Percentiles rank a stretch among this genome's conserved stretches.
These are phyloP conservation scores for Leishmania gerbilli DNA, from an alignment of 208 protist species.

Conservation along the genomic window DNA sequence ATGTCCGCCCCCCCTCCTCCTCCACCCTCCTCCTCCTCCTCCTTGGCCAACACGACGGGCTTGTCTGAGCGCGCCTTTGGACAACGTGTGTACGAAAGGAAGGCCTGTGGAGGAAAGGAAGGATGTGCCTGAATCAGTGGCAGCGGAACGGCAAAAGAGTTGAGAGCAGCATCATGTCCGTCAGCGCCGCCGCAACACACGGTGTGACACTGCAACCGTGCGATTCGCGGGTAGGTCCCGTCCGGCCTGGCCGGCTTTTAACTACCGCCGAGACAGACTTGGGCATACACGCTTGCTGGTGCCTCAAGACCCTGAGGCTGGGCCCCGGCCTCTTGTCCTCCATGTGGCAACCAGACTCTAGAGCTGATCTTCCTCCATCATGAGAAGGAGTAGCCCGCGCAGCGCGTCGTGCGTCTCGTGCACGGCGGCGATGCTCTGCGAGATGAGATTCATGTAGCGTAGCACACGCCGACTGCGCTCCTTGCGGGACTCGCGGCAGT, in stretches of 20 bases:
- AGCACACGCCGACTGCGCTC: constrained; percentile 49
- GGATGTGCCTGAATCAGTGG: neutral
- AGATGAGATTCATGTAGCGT: constrained; percentile 55
- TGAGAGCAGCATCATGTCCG: neutral
- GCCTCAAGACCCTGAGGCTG: neutral
- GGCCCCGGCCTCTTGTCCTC: neutral
- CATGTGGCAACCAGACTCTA: constrained; percentile 13
- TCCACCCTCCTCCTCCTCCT: neutral
- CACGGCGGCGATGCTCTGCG: constrained; percentile 38
- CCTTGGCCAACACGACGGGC: too few relatives aligned
- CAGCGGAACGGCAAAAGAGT: neutral
- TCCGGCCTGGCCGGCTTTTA: neutral
- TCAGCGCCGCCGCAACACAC: neutral
- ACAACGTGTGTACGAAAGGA: neutral
- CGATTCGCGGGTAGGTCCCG: neutral
- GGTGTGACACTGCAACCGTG: neutral
- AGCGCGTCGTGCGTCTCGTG: constrained; percentile 56
- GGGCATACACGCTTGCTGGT: neutral
- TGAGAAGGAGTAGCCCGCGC: constrained; percentile 55
- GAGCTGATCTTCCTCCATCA: constrained; percentile 56
- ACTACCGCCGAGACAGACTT: neutral
- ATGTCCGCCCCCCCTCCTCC: neutral
- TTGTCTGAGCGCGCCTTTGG: too few relatives aligned
- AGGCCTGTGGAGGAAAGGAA: neutral
- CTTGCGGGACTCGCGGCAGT: constrained; percentile 32